phyloP scores from a whole-genome alignment of 441 rosid genomes.

The Brassica hybrid region DNA sequence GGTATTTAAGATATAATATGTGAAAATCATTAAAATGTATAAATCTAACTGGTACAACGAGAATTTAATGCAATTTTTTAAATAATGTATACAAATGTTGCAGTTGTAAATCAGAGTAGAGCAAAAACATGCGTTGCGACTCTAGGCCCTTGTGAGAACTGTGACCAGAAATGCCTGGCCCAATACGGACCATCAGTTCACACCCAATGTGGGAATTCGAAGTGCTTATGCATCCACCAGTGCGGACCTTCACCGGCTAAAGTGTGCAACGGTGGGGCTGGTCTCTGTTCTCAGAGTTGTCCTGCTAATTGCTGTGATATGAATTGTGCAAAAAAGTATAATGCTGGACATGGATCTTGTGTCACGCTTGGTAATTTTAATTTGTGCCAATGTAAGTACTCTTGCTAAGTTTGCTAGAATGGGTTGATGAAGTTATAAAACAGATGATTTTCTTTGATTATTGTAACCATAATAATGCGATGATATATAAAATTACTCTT shows the following conservation, averaged over 20 bases:
- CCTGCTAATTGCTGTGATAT: neutral
- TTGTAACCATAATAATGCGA: neutral
- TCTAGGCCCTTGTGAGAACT: constrained; percentile 16
- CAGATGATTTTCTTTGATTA: neutral
- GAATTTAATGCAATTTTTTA: neutral
- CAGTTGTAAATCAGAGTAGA: constrained; percentile 19
- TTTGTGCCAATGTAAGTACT: constrained; percentile 32
- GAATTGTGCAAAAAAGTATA: constrained; percentile 23
- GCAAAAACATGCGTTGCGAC: neutral
- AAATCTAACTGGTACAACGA: neutral
- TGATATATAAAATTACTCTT: neutral
- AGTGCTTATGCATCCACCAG: constrained; percentile 5
- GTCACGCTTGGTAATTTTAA: neutral
- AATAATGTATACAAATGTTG: neutral
- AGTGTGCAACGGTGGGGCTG: constrained; percentile 14
- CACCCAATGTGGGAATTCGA: neutral
- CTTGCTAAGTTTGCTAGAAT: neutral
- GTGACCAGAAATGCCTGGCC: constrained; percentile 18
- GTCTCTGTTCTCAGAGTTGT: constrained; percentile 24
- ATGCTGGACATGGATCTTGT: constrained; percentile 30
- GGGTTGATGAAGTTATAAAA: neutral
- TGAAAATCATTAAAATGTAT: neutral
- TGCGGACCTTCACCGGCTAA: constrained; percentile 10
- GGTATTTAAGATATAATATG: neutral
- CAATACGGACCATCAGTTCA: constrained; percentile 22